A percentile compares a stretch with the other conserved stretches of the same genome.
These are phyloP conservation scores for Strobilomyces echinocephalus DNA, from an alignment of 768 basidiomycete genomes.

Conservation along the genomic window DNA sequence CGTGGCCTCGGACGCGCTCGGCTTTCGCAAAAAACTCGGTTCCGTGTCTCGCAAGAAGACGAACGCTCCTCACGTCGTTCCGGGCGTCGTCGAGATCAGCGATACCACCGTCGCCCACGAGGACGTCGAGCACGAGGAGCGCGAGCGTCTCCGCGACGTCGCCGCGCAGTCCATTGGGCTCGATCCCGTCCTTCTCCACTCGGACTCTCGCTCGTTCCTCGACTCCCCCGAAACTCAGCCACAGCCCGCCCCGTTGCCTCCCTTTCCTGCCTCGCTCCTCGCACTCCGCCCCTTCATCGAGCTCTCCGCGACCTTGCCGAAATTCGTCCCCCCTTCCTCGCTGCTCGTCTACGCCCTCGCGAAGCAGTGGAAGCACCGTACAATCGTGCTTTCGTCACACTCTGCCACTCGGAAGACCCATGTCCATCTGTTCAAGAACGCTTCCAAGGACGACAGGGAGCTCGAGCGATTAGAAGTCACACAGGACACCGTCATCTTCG, in stretches of 20 bases:
- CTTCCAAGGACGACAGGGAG: constrained; percentile 57
- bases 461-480: constrained; percentile 72
- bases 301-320: constrained; percentile 52
- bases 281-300: constrained; percentile 50
- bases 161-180: constrained; percentile 77
- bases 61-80: constrained; percentile 37
- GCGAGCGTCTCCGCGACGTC: constrained; percentile 67
- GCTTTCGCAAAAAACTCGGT: constrained; percentile 41
- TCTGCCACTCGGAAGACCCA: constrained; percentile 39
- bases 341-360: constrained; percentile 69
- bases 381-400: constrained; percentile 53
- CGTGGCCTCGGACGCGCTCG: constrained; percentile 50
- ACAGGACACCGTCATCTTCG: constrained; percentile 70
- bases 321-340: constrained; percentile 64
- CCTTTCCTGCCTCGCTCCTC: constrained; percentile 57
- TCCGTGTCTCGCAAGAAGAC: constrained; percentile 37
- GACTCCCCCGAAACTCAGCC: constrained; percentile 16
- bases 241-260: constrained; percentile 32
- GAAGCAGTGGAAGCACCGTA: constrained; percentile 67
- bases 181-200: constrained; percentile 46
- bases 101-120: constrained; percentile 16
- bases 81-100: constrained; percentile 71
- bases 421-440: constrained; percentile 70
- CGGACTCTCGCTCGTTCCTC: constrained; percentile 9
- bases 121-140: constrained; percentile 66